Conservation (phyloP, 352 stramenopile species). For the Globisporangium yorkense region DNA sequence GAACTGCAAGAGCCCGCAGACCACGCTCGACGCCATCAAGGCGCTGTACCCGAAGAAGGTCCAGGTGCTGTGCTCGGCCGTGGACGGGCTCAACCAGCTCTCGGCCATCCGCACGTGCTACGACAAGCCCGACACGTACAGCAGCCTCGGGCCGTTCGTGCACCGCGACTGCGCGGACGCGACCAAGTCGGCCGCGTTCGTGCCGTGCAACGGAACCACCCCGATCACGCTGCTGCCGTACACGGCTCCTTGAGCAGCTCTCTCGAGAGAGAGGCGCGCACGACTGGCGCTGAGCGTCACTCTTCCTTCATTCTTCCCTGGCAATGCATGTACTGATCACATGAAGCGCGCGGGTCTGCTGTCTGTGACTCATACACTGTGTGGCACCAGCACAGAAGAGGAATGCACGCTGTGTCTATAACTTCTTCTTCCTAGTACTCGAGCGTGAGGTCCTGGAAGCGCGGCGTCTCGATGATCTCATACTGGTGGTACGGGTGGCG, state of each 20-base stretch:
- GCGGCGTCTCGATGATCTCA: slow-evolving; percentile 29
- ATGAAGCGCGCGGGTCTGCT: too few relatives aligned
- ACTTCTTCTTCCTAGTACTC: slow-evolving; percentile 16
- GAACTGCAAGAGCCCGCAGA: slow-evolving; percentile 15
- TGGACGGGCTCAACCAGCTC: slow-evolving; percentile 50
- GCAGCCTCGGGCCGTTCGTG: slow-evolving; percentile 2
- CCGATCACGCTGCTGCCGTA: slow-evolving; percentile 12
- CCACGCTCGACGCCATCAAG: slow-evolving; percentile 31
- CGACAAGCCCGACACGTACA: slow-evolving; percentile 22
- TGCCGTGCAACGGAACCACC: slow-evolving; percentile 3
- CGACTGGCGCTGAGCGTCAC: neutral
- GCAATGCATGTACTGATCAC: too few relatives aligned
- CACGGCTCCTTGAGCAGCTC: slow-evolving; percentile 1
- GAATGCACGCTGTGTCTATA: too few relatives aligned
- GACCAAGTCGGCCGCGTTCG: slow-evolving; percentile 1
- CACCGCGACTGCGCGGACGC: slow-evolving; percentile 8
- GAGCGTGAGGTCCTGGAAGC: slow-evolving; percentile 39
- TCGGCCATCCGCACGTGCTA: slow-evolving; percentile 68
- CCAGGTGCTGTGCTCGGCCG: slow-evolving; percentile 59
- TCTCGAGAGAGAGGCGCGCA: too few relatives aligned
- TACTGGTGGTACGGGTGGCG: slow-evolving; percentile 62
- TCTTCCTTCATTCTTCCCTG: too few relatives aligned
- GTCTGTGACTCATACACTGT: too few relatives aligned
- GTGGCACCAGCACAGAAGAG: neutral
- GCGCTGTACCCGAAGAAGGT: slow-evolving; percentile 59